Evolutionary conservation across 225 moss, liverwort and hornwort species (phyloP), one percentile per base, ranked within the genome.

Genomic region (Lunularia cruciata): DNA sequence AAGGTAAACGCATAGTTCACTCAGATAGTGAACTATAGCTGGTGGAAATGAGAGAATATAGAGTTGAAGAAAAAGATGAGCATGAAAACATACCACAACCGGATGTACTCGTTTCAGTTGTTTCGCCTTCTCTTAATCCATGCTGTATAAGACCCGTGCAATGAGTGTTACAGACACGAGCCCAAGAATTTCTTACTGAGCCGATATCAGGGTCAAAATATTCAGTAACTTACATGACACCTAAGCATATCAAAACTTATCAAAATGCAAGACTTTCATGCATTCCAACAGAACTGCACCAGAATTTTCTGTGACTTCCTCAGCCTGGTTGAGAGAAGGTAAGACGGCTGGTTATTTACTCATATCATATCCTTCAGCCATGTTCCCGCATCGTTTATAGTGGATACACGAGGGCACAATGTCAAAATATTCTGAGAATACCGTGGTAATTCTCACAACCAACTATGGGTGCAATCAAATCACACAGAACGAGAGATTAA

Each of bases 101-200:
- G 22, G 80, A 81, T 39, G 80, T 81, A 75, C 80, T 81, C 20
- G 80, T 81, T 73, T 81, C 80, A 36, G 76, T 26, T 37, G 80
- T 76, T 69, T 81, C 80, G 68, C 63, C 63, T 47, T 72, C 54
- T 51, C 76, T 67, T 38, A 81, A 67, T 68, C 80, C 80, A 73
- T 68, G 30, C 76, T 80, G 76, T 65, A 79, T 49, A 75, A 65
- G 56, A 68, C 57, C 55, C 45, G 63, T 52, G 12, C 38, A 63
- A 72, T 49, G 63, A 51, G 22, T 32, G 63, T 72, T 72, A 72
- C 48, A 62, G 12, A 52, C 10, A 71, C 36, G 59, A 71, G 20
- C 48, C 13, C 57, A 42, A 33, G 40, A 26, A 37, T 39, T 61
- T 39, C 25, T 57, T 39, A 61, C 22, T 36, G n/a, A n/a, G n/a